Base-by-base conservation (phyloP, 2,329 filamentous ascomycete genomes). In the Arthrobotrys megalospora region DNA sequence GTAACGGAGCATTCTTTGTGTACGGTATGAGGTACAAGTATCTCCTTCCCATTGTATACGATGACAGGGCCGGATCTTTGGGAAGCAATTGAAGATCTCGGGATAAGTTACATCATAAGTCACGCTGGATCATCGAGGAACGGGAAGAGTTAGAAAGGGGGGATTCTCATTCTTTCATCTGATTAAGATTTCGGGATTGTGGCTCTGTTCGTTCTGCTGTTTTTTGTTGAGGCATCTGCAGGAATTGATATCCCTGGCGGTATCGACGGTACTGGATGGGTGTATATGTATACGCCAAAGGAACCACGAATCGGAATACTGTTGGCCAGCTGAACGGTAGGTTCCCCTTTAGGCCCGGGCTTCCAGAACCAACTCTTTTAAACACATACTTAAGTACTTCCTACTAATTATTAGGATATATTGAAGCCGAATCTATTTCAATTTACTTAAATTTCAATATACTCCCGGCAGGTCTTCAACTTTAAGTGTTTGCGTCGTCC, bases 71-170 rank as follows among this genome's bases (percentile, higher is more conserved):
- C 36, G 43, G 55, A 60, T 60, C 28, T 55, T 36, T 7, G n/a
- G n/a, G 12, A 36, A 58, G 52, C n/a, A 58, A 58, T 58, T 28
- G 55, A 60, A 60, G 55, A 60, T 60, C 55, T 60, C 55, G 34
- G 55, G 36, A 60, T 24, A 60, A 43, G 11, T 60, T 41, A 43
- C 55, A 60, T 60, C 55, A 60, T 60, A 60, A 34, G 34, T 43
- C 34, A 43, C 55, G 52, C 10, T 32, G 16, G 55, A 58, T 38
- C 52, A 6, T 45, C 41, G 41, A 45, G 41, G 41, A 45, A 45
- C 11, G n/a, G 41, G 14, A 45, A 45, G 41, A 6, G n/a, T n/a
- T 8, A 16, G 36, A 43, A 34, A 19, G 36, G 55, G 34, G 34
- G 34, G 34, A 60, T 60, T 43, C 16, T 43, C 36, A 19, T 21